phyloP scores from a whole-genome alignment of 1,284 basidiomycete species.

The Amylostereum chailletii region DNA sequence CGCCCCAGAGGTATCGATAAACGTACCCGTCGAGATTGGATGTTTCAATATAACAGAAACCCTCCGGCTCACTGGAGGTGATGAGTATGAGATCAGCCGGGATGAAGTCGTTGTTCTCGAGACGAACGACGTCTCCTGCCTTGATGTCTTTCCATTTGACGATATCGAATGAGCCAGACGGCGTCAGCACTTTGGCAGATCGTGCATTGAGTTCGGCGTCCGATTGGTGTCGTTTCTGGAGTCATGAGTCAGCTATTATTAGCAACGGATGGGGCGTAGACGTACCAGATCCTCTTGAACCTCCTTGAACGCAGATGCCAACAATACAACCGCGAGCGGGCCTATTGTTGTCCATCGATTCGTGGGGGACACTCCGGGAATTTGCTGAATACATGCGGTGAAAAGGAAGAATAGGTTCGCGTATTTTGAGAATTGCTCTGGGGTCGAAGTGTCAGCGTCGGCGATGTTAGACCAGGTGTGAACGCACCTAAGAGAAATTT shows the following conservation, averaged over 20 bases:
- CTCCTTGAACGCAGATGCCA: constrained; percentile 97
- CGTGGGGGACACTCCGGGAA: constrained; percentile 95
- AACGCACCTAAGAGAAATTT: constrained; percentile 86
- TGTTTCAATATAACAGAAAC: constrained; percentile 96
- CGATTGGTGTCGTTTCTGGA: constrained; percentile 90
- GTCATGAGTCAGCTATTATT: constrained; percentile 1
- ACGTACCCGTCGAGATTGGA: constrained; percentile 92
- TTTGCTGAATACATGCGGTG: constrained; percentile 97
- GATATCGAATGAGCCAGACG: constrained; percentile 59
- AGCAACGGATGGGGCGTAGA: constrained; percentile 8
- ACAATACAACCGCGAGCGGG: constrained; percentile 82
- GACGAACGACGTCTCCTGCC: constrained; percentile 88
- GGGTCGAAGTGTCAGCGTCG: background rate
- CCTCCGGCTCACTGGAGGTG: constrained; percentile 91
- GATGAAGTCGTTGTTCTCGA: constrained; percentile 92
- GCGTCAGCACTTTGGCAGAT: constrained; percentile 67
- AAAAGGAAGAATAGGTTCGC: constrained; percentile 99
- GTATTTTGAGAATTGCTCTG: constrained; percentile 98
- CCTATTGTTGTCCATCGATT: constrained; percentile 94
- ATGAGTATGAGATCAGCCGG: constrained; percentile 91
- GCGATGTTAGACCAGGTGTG: background rate
- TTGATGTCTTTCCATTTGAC: constrained; percentile 85
- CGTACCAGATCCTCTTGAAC: constrained; percentile 84
- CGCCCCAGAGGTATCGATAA: background rate
- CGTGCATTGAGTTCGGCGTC: constrained; percentile 90